These are phyloP conservation scores for Sutorius australiensis DNA, from an alignment of 768 basidiomycete genomes.

Conservation along the genomic window DNA sequence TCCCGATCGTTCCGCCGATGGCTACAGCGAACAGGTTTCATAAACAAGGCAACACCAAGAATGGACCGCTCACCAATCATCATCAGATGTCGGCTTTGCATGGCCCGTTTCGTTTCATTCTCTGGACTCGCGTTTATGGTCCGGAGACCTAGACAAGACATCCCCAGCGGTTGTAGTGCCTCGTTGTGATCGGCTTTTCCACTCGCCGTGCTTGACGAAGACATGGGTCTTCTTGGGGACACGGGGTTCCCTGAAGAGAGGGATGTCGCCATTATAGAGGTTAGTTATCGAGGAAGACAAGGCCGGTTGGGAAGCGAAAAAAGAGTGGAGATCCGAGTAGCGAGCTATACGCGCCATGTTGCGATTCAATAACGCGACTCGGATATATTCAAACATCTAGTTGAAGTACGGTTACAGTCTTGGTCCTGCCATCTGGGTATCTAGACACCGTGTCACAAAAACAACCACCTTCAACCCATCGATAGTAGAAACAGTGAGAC, in stretches of 20 bases:
- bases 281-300: not conserved
- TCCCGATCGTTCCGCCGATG: constrained; percentile 57
- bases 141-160: not conserved
- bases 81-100: constrained; percentile 40
- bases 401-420: constrained; percentile 17
- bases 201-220: constrained; percentile 1
- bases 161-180: not conserved
- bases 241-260: not conserved
- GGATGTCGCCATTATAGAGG: not conserved
- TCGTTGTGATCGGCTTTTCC: constrained; percentile 1
- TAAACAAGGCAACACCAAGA: not conserved
- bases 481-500: constrained; percentile 12
- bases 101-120: constrained; percentile 36
- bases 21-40: constrained; percentile 26
- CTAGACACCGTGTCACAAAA: constrained; percentile 13
- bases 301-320: not conserved
- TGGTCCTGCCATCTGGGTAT: constrained; percentile 34
- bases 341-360: not conserved
- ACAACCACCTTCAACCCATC: constrained; percentile 3
- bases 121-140: constrained; percentile 1
- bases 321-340: constrained; percentile 1
- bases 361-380: not conserved
- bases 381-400: constrained; percentile 8
- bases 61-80: constrained; percentile 35
- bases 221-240: not conserved